Evolutionary conservation across 208 protist genomes (phyloP), one percentile per base, ranked within the genome.

Genomic region (Wallacemonas sp.): DNA sequence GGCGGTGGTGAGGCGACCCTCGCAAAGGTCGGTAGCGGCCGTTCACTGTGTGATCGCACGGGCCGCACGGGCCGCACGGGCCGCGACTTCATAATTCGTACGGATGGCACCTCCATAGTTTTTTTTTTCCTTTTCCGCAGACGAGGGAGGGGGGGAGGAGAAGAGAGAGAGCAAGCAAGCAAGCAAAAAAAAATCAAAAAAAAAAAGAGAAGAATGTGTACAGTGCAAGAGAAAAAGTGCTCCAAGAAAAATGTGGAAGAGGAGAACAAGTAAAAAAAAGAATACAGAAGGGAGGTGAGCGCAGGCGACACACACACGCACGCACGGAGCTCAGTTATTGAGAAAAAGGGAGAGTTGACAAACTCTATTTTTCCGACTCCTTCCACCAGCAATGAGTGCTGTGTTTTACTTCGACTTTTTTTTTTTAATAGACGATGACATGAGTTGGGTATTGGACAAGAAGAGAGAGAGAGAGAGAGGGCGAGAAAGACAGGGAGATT

Each of bases 51-150:
- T 41, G 36, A 41, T 41, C 36, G 36, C 14, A 16, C 36, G 36
- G 36, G 36, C 7, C 36, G 36, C 14, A 16, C 36, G 36, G 36
- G 36, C 7, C 36, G 36, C 0, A 41, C 36, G 14, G 36, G 36
- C 36, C 36, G 36, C 7, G 36, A 41, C 14, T 41, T 41, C 36
- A 41, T 14, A 14, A 41, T 14, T 7, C 14, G 36, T 14, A 14
- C 14, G 14, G 10, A 41, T 0, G 36, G 36, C 14, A 14, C 14
- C 0, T 41, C 36, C 16, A 48, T 26, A 32, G 32, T 49, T 2
- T 57, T 72, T 33, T 72, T 66, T 52, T 57, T 57, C 23, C 23
- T 65, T 63, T 49, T 65, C 31, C n/a, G n/a, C n/a, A n/a, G n/a
- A n/a, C n/a, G n/a, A n/a, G n/a, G n/a, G n/a, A n/a, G n/a, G n/a